A percentile compares a stretch with the other conserved stretches of the same genome.
These are phyloP conservation scores for Beta macrorhiza DNA, from an alignment of 179 eudicot species.

Conservation along the genomic window DNA sequence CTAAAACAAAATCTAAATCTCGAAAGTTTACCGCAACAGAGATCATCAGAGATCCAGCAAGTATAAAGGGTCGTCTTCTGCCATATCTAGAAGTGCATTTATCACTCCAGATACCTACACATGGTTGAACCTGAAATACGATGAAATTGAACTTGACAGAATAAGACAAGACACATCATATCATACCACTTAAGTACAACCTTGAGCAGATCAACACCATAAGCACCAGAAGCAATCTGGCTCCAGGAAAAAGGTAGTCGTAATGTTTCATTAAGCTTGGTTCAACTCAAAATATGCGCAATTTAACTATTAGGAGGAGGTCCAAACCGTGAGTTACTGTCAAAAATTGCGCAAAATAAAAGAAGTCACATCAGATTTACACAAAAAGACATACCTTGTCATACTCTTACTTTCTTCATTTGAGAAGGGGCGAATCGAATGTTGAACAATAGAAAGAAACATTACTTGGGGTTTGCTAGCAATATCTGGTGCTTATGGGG, in stretches of 20 bases:
- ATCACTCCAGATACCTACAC: constrained; percentile 99
- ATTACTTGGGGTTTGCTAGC: too few relatives aligned
- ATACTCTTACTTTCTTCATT: too few relatives aligned
- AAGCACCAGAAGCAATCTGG: constrained; percentile 1
- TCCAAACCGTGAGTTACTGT: too few relatives aligned
- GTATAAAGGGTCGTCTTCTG: constrained; percentile 92
- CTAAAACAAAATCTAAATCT: constrained; percentile 7
- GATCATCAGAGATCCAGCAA: constrained; percentile 88
- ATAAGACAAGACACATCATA: neutral
- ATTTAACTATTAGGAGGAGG: too few relatives aligned
- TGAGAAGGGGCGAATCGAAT: too few relatives aligned
- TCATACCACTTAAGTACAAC: neutral
- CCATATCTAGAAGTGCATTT: constrained; percentile 96
- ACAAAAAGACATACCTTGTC: too few relatives aligned
- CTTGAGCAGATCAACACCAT: neutral
- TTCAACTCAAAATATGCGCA: neutral
- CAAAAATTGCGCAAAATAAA: too few relatives aligned
- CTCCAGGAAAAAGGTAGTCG: neutral
- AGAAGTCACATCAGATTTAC: too few relatives aligned
- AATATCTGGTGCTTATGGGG: too few relatives aligned
- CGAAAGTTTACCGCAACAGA: constrained; percentile 61
- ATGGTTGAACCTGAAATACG: constrained; percentile 84
- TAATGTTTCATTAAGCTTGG: neutral
- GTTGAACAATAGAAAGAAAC: too few relatives aligned
- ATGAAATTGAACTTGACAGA: constrained; percentile 5